Evolutionary conservation across 108 stramenopile species (phyloP), one percentile per base, ranked within the genome.

Genomic region (Thalassiosira profunda): DNA sequence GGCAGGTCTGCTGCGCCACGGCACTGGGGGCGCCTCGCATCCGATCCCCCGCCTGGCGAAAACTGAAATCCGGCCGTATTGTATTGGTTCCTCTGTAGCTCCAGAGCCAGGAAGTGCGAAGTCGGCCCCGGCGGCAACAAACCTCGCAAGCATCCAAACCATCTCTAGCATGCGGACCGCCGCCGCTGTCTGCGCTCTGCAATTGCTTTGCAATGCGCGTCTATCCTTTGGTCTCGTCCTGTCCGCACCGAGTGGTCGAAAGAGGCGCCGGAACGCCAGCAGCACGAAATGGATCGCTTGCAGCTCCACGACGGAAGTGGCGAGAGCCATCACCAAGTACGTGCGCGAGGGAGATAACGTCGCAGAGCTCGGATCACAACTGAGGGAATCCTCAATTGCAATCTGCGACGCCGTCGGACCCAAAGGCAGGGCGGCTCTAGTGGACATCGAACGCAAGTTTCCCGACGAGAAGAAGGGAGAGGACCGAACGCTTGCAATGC

Each of bases 331-430:
- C 23, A 7, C 38, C 26, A 18, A 28, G 18, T 40, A 52, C 51
- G 28, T 52, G 34, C 11, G 18, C 1, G 51, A 52, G 21, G 52
- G 49, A 23, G 34, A 80, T 71, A 12, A 33, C 1, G 81, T 83
- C 6, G 81, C 77, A 9, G 81, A 83, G 47, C 38, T 83, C 3
- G 81, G 81, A 62, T 73, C 76, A n/a, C 77, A 78, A 63, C 58
- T 83, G 17, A 58, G 81, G 29, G 76, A 79, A 14, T 60, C 66
- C 23, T 83, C 81, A n/a, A 74, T 42, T 17, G 36, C 46, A 0
- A 65, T 83, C 18, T 70, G 69, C 2, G 63, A 72, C 25, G 33
- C 20, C 21, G 34, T 36, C 18, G 29, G 53, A 5, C 34, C 28
- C 5, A 12, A 34, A 23, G 73, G 73, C 23, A 12, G 38, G 18